Percentiles rank a stretch among this genome's conserved stretches.
These are phyloP conservation scores for Leishmania arabica DNA, from an alignment of 208 protist genomes.

Conservation along the genomic window DNA sequence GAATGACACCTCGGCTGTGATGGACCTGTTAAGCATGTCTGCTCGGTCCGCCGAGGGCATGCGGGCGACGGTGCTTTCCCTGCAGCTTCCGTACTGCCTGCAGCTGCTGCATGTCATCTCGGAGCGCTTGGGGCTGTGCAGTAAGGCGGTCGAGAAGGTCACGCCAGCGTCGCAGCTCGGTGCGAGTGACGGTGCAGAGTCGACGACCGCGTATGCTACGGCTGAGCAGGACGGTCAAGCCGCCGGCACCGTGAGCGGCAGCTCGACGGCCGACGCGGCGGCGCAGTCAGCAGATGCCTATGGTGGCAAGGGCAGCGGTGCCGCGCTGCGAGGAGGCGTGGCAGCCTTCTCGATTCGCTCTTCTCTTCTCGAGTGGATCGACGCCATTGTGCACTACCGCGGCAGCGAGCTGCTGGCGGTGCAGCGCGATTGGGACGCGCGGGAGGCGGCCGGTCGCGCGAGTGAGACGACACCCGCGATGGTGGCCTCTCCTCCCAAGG, in stretches of 20 bases:
- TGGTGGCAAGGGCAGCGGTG: not conserved
- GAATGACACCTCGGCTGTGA: constrained; percentile 70
- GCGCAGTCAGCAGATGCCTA: not conserved
- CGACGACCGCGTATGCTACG: not conserved
- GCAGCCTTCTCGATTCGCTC: constrained; percentile 54
- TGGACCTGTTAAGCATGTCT: constrained; percentile 81
- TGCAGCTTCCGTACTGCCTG: constrained; percentile 79
- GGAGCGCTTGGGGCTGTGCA: constrained; percentile 56
- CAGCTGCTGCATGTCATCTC: constrained; percentile 76
- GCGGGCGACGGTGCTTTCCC: constrained; percentile 60
- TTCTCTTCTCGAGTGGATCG: constrained; percentile 76
- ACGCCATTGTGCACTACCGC: constrained; percentile 76
- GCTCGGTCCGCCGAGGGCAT: constrained; percentile 52
- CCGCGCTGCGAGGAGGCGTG: constrained; percentile 40
- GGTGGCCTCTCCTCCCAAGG: constrained; percentile 51
- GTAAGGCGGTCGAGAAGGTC: constrained; percentile 23
- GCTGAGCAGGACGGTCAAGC: not conserved
- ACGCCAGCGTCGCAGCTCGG: not conserved
- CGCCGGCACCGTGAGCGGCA: not conserved
- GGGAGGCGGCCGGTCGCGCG: constrained; percentile 6
- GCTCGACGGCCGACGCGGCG: not conserved
- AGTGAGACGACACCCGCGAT: constrained; percentile 5
- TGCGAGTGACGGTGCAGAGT: not conserved
- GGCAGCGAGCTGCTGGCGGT: constrained; percentile 78
- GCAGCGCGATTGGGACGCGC: constrained; percentile 35